Evolutionary conservation across 768 basidiomycete species (phyloP).

Genomic region (Tylopilus rubrobrunneus): DNA sequence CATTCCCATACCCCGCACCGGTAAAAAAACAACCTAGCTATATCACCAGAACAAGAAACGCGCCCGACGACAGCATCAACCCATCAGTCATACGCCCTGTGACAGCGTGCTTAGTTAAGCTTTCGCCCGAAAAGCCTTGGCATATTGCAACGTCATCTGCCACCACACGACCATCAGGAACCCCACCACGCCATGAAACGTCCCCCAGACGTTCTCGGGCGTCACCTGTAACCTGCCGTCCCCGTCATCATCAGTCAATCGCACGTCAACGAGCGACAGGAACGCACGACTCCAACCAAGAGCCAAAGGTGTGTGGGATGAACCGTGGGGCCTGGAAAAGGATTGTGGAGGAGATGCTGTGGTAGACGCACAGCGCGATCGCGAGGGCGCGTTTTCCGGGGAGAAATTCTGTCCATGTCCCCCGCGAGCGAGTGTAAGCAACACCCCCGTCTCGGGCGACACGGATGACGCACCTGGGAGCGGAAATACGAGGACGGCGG

Average conservation of each 20-base stretch:
- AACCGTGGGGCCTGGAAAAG: slow-evolving; percentile 76
- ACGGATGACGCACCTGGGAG: slow-evolving; percentile 59
- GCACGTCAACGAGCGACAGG: no score
- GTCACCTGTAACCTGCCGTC: slow-evolving; percentile 43
- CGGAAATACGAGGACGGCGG: slow-evolving; percentile 57
- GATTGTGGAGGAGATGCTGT: slow-evolving; percentile 66
- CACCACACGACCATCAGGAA: slow-evolving; percentile 77
- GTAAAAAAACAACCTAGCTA: no score
- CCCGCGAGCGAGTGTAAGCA: background rate
- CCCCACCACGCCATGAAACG: slow-evolving; percentile 65
- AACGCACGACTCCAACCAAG: slow-evolving; percentile 56
- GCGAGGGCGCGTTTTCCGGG: slow-evolving; percentile 84
- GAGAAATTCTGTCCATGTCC: slow-evolving; percentile 55
- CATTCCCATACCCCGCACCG: background rate
- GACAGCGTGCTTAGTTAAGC: background rate
- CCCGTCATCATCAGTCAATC: background rate
- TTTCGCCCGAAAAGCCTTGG: slow-evolving; percentile 34
- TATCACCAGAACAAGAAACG: no score
- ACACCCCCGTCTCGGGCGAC: background rate
- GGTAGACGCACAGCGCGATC: slow-evolving; percentile 73
- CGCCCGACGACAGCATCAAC: no score
- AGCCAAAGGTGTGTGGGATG: slow-evolving; percentile 69
- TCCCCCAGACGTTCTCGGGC: slow-evolving; percentile 73
- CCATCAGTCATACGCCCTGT: no score
- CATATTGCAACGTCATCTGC: slow-evolving; percentile 65